Evolutionary conservation across 202 grass and related monocot genomes (phyloP), one percentile per base, ranked within the genome.

Genomic region (Hordeum pubiflorum): DNA sequence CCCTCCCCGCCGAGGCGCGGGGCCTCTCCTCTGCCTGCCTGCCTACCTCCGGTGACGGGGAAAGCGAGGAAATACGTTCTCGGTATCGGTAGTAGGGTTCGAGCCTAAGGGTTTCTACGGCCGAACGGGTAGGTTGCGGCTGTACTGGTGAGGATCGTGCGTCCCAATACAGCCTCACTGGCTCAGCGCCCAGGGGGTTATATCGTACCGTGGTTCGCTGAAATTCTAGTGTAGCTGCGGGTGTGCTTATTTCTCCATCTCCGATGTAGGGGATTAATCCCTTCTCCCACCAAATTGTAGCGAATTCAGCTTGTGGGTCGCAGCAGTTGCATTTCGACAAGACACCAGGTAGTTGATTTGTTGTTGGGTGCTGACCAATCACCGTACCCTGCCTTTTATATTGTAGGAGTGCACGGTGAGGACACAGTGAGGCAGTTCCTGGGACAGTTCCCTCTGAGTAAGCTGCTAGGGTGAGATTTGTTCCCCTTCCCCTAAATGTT

Each of bases 361-460:
- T 4, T 52, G 14, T 4, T 58, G 59, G 22, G 39, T 52, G 37
- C 31, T 59, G 22, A 64, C 17, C 57, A 11, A 11, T 36, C 12
- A 4, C 0, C 6, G 31, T 58, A 56, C 74, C 75, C 29, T 82
- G 17, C 17, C 50, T 80, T 43, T 5, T 80, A 57, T 38, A 0
- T 81, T 52, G 20, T 72, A 97, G 94, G 92, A n/a, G 21, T 82
- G 33, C 88, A 87, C 63, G 81, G 89, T 57, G 90, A 97, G 78
- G 91, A 89, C 37, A 34, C 86, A 0, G 92, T 89, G 40, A 94
- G 58, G 82, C 89, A 93, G 71, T 97, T 97, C 79, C 69, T 94
- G 65, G 88, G 93, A 62, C 82, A 72, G 17, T 97, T 88, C 65
- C 88, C 94, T 67, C 92, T 97, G 56, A 79, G 86, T 29, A 77